Base-by-base conservation (phyloP, 2,329 filamentous ascomycete species). In the Cadophora sp. region DNA sequence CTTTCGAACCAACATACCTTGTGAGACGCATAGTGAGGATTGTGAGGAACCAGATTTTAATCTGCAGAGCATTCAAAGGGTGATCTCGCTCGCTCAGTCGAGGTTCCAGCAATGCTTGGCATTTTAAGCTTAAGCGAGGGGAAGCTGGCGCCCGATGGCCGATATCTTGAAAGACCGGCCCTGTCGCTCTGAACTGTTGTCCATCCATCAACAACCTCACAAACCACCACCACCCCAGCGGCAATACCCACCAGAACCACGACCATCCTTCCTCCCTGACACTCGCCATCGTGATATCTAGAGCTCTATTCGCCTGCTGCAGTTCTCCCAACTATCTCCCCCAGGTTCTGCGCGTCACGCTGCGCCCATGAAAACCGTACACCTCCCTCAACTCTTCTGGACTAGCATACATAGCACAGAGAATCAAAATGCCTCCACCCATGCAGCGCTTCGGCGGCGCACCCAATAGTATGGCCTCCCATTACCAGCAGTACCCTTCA, bases 401-500 rank as follows among this genome's bases (percentile, higher is more conserved):
- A 73, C 65, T 64, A 74, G 73, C 71, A 76, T 71, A 76, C 68
- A 74, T 72, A 75, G 64, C 69, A 74, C 65, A 73, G 64, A 73
- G 63, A 71, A 60, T 68, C 72, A 73, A 72, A 64, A 78, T 78
- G 77, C 74, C 76, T 73, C 76, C 76, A 48, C 72, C 74, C 69
- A 75, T 76, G 71, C 76, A 74, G 70, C 75, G 74, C 70, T 77
- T 76, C 69, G 76, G 75, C 68, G 73, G 71, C 69, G 74, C 68
- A 56, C 74, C 73, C 53, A 78, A 76, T 76, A 77, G 66, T 65
- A 71, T 77, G 30, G 72, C 72, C 13, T 73, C 76, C 69, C 81
- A 80, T 71, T 81, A 83, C 71, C 79, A 82, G 71, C 80, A 82
- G 70, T 81, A 81, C 62, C 79, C 81, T 59, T 77, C 80, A 36